Evolutionary conservation across 192 early-diverging fungal species (phyloP).

Genomic region (Phycomyces nitens): DNA sequence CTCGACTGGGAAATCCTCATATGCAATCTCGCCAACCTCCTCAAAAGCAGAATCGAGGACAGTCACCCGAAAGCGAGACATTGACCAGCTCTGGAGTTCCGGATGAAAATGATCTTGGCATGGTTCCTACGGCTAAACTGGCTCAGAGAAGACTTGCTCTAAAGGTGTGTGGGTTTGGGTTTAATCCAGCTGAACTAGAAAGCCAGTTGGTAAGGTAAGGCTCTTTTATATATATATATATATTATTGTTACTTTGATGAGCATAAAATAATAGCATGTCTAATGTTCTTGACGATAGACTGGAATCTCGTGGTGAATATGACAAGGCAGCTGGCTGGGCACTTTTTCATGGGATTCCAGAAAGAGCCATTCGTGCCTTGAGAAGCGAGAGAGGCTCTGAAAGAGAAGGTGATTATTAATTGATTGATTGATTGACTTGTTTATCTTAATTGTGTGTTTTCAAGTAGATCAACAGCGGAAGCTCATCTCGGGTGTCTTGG

Average conservation of each 20-base stretch:
- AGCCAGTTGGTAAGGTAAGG: slow-evolving; percentile 41
- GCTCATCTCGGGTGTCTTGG: slow-evolving; percentile 76
- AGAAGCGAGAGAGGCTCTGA: slow-evolving; percentile 41
- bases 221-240: slow-evolving; percentile 30
- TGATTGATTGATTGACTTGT: slow-evolving; percentile 2
- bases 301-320: slow-evolving; percentile 66
- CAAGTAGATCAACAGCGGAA: slow-evolving; percentile 72
- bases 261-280: no score
- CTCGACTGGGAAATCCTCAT: not conserved
- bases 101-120: slow-evolving; percentile 15
- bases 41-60: slow-evolving; percentile 14
- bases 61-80: slow-evolving; percentile 20
- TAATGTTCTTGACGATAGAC: slow-evolving; percentile 39
- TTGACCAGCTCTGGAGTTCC: not conserved
- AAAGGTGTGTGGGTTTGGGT: slow-evolving; percentile 48
- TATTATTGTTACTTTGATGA: no score
- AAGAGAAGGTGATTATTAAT: slow-evolving; percentile 32
- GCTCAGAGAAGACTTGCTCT: slow-evolving; percentile 47
- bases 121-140: slow-evolving; percentile 44
- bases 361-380: slow-evolving; percentile 71
- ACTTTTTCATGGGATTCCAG: slow-evolving; percentile 77
- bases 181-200: slow-evolving; percentile 46
- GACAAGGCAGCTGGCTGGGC: slow-evolving; percentile 88
- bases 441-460: not conserved
- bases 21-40: not conserved